Evolutionary conservation across 1,139 yeast genomes (phyloP), one percentile per base, ranked within the genome.

Genomic region (Barnettozyma hawaiiensis): DNA sequence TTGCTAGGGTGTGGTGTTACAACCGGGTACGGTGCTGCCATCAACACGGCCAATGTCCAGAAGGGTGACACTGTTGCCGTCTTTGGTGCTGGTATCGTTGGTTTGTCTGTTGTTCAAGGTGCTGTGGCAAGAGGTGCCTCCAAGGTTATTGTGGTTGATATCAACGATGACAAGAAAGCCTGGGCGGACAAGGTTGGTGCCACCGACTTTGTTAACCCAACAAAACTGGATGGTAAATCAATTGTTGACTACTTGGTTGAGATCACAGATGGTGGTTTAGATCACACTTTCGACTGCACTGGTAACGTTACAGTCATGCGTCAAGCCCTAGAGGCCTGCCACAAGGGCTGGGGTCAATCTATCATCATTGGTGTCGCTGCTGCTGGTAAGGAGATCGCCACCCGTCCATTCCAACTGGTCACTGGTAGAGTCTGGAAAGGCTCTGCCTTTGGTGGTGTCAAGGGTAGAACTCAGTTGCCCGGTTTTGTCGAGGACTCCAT

Each of bases 361-460:
- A 75, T 92, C 57, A 73, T 92, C 59, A 92, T 92, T 62, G 98
- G 98, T 63, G 98, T 94, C 55, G 98, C 98, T 37, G 96, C 96
- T 55, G 96, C 97, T 39, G 98, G 98, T 56, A 76, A 89, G 67
- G 97, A 92, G 69, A 90, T 94, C 53, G 70, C 95, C 43, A 92
- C 97, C 43, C 81, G 97, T 69, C 98, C 98, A 49, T 92, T 92
- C 87, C 97, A 92, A 73, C 78, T 92, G 66, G 97, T 94, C 54
- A 92, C 98, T 37, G 98, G 98, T 58, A 82, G 98, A 70, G 95
- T 85, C 42, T 92, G 98, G 97, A 85, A 79, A 66, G 98, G 98
- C 57, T 87, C 96, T 60, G 98, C 98, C 15, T 92, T 87, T 57
- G 98, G 98, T 60, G 98, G 97, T 63, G 90, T 92, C 63, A 92